Evolutionary conservation across 148 eudicot species (phyloP), one percentile per base, ranked within the genome.

Genomic region (Simmondsia chinensis): DNA sequence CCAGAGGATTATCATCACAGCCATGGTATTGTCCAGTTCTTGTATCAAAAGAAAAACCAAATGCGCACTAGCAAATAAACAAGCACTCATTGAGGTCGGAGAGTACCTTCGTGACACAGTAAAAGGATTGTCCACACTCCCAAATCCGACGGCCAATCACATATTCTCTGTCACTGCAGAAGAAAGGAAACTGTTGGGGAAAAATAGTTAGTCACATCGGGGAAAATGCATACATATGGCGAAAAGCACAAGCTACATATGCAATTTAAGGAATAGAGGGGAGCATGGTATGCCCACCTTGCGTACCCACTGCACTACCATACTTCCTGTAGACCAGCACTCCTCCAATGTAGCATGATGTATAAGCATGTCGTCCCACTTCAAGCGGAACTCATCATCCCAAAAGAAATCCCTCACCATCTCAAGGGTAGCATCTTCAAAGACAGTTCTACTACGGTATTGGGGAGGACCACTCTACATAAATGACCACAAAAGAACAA

Each of bases 141-240:
- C 99, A 93, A 52, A 82, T 93, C 42, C 96, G 72, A 9, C 99
- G 85, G 15, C 89, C 94, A 32, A 93, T 71, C 13, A 62, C 77
- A 63, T 93, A 86, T 54, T 93, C 99, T 57, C 99, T 69, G 59
- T 93, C 94, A 48, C 99, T 93, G 64, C 99, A 93, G 76, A 86
- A 93, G 59, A 93, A 77, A 2, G 99, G 99, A 44, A 93, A 93
- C 99, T 93, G 86, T 51, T 36, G 2, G 15, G 37, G 18, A 46
- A 27, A 57, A 13, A 23, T 60, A 13, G 43, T 32, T 29, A 34
- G 2, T 25, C 30, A 38, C 21, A 19, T 44, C 12, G 48, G 27
- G n/a, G n/a, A n/a, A n/a, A n/a, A n/a, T n/a, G n/a, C n/a, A n/a
- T n/a, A n/a, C n/a, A n/a, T n/a, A n/a, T n/a, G n/a, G n/a, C n/a